phyloP scores from a whole-genome alignment of 2,329 filamentous ascomycete species.

The Colletotrichum caudatum region DNA sequence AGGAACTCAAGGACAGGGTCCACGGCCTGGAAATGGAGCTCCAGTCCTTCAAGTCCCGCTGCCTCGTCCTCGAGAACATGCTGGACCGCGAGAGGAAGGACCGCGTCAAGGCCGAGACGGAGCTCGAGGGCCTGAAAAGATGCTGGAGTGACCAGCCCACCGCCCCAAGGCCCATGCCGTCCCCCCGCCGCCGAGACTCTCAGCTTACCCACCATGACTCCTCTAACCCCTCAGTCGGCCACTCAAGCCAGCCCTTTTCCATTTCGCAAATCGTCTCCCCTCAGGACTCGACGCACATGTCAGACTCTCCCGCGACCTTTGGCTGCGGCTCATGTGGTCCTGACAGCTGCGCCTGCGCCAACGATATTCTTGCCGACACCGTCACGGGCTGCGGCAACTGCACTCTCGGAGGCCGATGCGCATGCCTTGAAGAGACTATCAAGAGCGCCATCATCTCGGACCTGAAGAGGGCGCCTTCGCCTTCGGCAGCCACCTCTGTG shows the following conservation, averaged over 20 bases:
- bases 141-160: constrained; percentile 33
- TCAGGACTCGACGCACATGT: constrained; percentile 56
- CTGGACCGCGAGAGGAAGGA: constrained; percentile 69
- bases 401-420: constrained; percentile 70
- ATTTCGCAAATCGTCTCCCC: constrained; percentile 70
- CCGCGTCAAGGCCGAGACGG: constrained; percentile 57
- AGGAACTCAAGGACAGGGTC: constrained; percentile 69
- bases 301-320: constrained; percentile 51
- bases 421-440: constrained; percentile 73
- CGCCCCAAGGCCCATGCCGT: constrained; percentile 45
- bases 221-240: constrained; percentile 48
- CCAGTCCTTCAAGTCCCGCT: constrained; percentile 72
- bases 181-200: constrained; percentile 34
- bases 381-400: constrained; percentile 75
- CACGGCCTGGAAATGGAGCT: constrained; percentile 73
- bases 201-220: constrained; percentile 40
- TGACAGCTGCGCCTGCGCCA: constrained; percentile 67
- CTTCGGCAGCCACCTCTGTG: constrained; percentile 54
- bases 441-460: constrained; percentile 58
- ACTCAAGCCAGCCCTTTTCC: constrained; percentile 60
- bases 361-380: constrained; percentile 67
- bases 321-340: constrained; percentile 69
- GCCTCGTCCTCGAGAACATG: constrained; percentile 72
- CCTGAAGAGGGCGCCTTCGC: constrained; percentile 65
- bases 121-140: constrained; percentile 50